Base-by-base conservation (phyloP, 805 yeast species). In the Lachancea nothofagi region DNA sequence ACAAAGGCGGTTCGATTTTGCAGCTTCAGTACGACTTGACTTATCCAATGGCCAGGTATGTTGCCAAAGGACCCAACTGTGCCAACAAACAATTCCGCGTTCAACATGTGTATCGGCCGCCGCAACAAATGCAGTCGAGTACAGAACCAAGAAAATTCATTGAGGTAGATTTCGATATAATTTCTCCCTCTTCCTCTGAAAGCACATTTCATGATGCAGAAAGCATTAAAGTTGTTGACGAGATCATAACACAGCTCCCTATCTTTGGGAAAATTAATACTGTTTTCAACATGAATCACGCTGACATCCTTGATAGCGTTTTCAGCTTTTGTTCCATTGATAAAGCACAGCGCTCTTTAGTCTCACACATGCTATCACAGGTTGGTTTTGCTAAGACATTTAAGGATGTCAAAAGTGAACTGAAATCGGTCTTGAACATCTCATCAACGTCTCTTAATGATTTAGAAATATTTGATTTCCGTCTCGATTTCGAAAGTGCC, bases 21-120 rank as follows among this genome's bases (percentile, higher is more conserved):
- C 95, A 89, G 49, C 64, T 93, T 24, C 95, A 96, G 2, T 88
- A 83, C 55, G 98, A 93, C 57, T 68, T 89, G 45, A 84, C 95
- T 0, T 66, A 89, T 24, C 97, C 99, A 0, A 75, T 83, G 67
- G 98, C 98, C 0, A 69, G 97, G 48, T 70, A 78, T 36, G 60
- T 93, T 23, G 88, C 96, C 2, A 76, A 82, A 40, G 67, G 69
- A n/a, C 71, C 70, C 14, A 51, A 51, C 33, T 55, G 59, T 40
- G 52, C 54, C 10, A 44, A 59, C 2, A 89, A 90, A 57, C 66
- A 82, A 13, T 90, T 69, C 57, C 69, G 94, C 21, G 76, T 83
- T 46, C 95, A 85, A 36, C 77, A 78, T 50, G 97, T 93, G 1
- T 93, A 78, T 57, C 72, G 97, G 36, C 80, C 88, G 0, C 70